Evolutionary conservation across 2,329 filamentous ascomycete species (phyloP).

Genomic region (Ambrosiella xylebori): DNA sequence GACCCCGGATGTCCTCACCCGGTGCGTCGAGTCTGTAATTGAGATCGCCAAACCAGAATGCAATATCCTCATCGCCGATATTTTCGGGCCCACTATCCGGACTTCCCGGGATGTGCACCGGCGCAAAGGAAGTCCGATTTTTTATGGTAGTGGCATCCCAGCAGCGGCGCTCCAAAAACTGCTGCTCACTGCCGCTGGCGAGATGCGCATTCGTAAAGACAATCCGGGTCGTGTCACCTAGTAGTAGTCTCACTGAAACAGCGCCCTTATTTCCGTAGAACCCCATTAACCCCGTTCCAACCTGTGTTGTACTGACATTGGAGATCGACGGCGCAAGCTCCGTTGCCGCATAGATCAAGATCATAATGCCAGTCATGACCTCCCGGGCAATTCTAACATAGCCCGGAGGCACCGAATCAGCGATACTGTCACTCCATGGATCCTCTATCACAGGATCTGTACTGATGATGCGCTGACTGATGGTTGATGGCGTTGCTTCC

Average conservation of each 20-base stretch:
- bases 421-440: constrained; percentile 66
- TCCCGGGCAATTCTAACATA: constrained; percentile 65
- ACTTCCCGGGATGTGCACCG: constrained; percentile 48
- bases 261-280: constrained; percentile 96
- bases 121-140: constrained; percentile 59
- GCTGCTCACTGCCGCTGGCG: constrained; percentile 66
- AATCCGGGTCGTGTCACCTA: constrained; percentile 78
- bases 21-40: constrained; percentile 86
- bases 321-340: constrained; percentile 56
- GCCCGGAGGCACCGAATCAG: constrained; percentile 54
- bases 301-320: constrained; percentile 62
- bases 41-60: constrained; percentile 91
- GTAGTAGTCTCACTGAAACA: constrained; percentile 59
- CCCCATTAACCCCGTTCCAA: constrained; percentile 79
- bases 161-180: constrained; percentile 63
- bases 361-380: constrained; percentile 69
- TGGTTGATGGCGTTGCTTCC: constrained; percentile 75
- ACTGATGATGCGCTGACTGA: constrained; percentile 60
- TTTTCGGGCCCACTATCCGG: constrained; percentile 46
- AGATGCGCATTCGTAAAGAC: constrained; percentile 88
- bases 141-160: constrained; percentile 78
- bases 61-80: constrained; percentile 82
- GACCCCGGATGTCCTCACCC: constrained; percentile 71
- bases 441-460: constrained; percentile 53
- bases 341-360: constrained; percentile 74